phyloP scores from a whole-genome alignment of 805 yeast genomes.

The Hagleromyces aurorensis region DNA sequence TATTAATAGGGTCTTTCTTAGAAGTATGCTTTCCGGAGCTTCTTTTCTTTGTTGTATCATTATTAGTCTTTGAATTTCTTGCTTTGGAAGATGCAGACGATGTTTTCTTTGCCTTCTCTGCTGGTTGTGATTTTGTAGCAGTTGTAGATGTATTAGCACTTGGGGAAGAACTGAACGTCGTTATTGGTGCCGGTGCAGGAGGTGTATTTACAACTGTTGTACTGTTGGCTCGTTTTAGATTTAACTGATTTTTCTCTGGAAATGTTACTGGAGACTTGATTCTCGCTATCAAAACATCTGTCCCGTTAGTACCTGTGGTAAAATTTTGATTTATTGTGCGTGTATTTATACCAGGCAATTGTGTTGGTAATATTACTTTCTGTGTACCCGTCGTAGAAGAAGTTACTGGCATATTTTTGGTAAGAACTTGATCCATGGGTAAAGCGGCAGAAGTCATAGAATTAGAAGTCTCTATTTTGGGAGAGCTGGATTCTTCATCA shows the following conservation, averaged over 20 bases:
- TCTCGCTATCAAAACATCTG: constrained; percentile 17
- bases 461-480: too few species aligned
- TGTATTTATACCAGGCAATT: constrained; percentile 7
- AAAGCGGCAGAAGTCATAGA: too few species aligned
- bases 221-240: constrained; percentile 5
- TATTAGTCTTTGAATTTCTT: constrained; percentile 4
- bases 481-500: constrained; percentile 4
- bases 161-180: too few species aligned
- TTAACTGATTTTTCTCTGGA: constrained; percentile 5
- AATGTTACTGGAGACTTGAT: constrained; percentile 18
- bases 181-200: constrained; percentile 2
- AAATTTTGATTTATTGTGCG: constrained; percentile 5
- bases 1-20: constrained; percentile 4
- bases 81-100: constrained; percentile 5
- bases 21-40: constrained; percentile 6
- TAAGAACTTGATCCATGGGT: too few species aligned
- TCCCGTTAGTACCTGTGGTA: constrained; percentile 4
- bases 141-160: constrained; percentile 1
- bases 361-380: constrained; percentile 21
- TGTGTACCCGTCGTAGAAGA: constrained; percentile 9
- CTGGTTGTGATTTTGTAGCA: constrained; percentile 1
- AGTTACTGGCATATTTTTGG: too few species aligned
- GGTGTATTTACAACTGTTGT: constrained; percentile 2
- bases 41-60: constrained; percentile 3
- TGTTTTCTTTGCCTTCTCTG: constrained; percentile 8